Evolutionary conservation across 2,329 filamentous ascomycete genomes (phyloP).

Genomic region (Penicillium vulpinum): DNA sequence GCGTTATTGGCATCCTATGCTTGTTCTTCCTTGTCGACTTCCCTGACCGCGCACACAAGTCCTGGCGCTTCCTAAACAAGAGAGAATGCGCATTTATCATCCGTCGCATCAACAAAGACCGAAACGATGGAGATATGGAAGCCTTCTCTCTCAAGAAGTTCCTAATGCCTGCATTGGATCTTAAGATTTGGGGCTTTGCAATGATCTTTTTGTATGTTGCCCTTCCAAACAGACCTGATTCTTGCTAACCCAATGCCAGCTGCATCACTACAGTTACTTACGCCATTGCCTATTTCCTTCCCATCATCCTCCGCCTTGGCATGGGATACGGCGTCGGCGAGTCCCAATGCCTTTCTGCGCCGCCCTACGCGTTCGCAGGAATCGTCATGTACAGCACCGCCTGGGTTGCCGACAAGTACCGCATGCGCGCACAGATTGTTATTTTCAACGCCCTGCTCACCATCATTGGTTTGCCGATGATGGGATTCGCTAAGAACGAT

Average conservation of each 20-base stretch:
- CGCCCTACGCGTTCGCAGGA: conserved; percentile 66
- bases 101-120: conserved; percentile 53
- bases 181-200: conserved; percentile 58
- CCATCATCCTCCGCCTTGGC: conserved; percentile 65
- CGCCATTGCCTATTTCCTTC: conserved; percentile 75
- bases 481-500: conserved; percentile 63
- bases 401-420: conserved; percentile 67
- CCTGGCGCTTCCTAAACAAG: conserved; percentile 37
- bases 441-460: conserved; percentile 64
- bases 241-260: conserved; percentile 46
- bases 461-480: conserved; percentile 69
- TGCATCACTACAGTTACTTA: conserved; percentile 73
- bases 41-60: conserved; percentile 33
- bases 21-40: conserved; percentile 42
- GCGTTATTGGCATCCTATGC: conserved; percentile 29
- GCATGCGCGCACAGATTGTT: conserved; percentile 65
- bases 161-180: conserved; percentile 49
- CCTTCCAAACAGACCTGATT: neutral
- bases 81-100: conserved; percentile 52
- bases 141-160: conserved; percentile 52
- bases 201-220: conserved; percentile 48
- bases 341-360: conserved; percentile 70
- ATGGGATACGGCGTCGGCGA: conserved; percentile 65
- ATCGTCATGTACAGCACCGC: conserved; percentile 61
- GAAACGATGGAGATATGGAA: conserved; percentile 52